Conservation (phyloP, 176 grass and related monocot species). For the Olyra latifolia region DNA sequence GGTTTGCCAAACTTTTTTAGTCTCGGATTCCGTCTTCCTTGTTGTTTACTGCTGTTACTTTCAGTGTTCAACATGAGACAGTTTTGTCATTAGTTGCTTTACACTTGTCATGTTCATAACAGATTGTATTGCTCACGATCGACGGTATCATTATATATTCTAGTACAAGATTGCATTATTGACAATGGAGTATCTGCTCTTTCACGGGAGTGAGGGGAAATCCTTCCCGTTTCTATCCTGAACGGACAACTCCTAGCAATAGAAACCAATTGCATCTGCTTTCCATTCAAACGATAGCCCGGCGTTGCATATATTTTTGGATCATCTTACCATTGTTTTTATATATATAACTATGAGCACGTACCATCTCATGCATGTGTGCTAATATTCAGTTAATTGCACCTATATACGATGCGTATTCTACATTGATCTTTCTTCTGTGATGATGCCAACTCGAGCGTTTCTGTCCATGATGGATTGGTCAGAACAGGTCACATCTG, state of each 20-base stretch:
- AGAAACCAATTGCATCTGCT: not conserved
- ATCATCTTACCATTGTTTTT: not conserved
- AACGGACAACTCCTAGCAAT: not conserved
- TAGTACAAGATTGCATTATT: not conserved
- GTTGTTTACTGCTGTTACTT: not conserved
- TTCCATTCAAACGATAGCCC: not conserved
- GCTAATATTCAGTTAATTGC: not conserved
- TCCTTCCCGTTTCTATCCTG: not conserved
- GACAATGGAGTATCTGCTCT: not conserved
- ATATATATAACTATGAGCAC: not conserved
- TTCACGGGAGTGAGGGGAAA: not conserved
- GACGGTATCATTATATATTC: not conserved
- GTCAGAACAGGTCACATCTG: slow-evolving; percentile 16
- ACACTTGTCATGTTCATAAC: not conserved
- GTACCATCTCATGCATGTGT: not conserved
- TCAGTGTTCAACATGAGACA: not conserved
- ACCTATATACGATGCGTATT: not conserved
- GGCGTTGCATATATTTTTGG: not conserved
- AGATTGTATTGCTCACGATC: not conserved
- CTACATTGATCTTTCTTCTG: not conserved
- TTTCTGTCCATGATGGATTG: not conserved
- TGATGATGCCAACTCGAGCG: not conserved
- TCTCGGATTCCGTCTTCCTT: not conserved
- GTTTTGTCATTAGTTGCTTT: not conserved
- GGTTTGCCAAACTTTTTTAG: not conserved